These are phyloP conservation scores for Ajuga reptans DNA, from an alignment of 305 asterid genomes.

Conservation along the genomic window DNA sequence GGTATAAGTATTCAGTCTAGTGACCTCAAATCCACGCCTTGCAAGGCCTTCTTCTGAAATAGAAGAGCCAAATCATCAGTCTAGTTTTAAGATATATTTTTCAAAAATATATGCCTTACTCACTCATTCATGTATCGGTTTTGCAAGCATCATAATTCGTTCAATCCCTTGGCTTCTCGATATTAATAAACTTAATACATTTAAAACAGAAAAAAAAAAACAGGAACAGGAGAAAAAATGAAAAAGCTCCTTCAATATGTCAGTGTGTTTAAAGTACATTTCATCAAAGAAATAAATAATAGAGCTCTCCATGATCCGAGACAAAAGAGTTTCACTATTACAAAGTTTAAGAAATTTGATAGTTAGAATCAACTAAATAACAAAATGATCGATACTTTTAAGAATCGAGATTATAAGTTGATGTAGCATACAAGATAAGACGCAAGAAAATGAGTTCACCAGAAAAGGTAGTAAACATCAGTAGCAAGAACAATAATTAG, in stretches of 20 bases:
- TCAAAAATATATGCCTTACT: no score
- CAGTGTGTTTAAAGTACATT: background rate
- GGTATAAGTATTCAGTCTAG: conserved; percentile 69
- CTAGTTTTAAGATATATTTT: background rate
- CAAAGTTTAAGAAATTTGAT: background rate
- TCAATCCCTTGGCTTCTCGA: background rate
- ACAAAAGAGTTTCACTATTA: no score
- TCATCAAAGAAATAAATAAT: background rate
- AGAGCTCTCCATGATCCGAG: no score
- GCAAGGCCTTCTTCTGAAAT: conserved; percentile 67
- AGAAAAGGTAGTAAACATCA: background rate
- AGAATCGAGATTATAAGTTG: background rate
- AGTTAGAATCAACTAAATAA: background rate
- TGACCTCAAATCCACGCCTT: conserved; percentile 69
- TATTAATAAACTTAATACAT: background rate
- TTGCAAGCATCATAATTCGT: background rate
- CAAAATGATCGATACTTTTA: background rate
- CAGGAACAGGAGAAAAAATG: background rate
- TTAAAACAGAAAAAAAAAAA: background rate
- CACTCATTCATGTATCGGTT: background rate
- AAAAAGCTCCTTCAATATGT: background rate
- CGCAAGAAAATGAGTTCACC: background rate
- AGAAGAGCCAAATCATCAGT: conserved; percentile 1
- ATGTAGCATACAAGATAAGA: background rate
- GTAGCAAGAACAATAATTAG: background rate